phyloP scores from a whole-genome alignment of 306 rosid species.

The Vigna angularis region DNA sequence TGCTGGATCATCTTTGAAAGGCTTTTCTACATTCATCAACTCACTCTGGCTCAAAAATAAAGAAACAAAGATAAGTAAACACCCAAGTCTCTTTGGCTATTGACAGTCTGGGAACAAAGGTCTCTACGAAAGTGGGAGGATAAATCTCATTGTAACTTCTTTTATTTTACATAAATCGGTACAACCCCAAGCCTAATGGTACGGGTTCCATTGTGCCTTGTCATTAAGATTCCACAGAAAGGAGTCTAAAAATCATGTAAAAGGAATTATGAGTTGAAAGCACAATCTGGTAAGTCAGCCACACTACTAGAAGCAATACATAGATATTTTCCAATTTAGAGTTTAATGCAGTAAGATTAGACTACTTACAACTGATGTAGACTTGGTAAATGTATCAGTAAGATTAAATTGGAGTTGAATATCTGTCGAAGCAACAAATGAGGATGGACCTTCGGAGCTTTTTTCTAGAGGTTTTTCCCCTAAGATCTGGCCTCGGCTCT shows the following conservation, averaged over 20 bases:
- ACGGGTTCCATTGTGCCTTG: slow-evolving; percentile 16
- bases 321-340: slow-evolving; percentile 27
- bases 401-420: slow-evolving; percentile 85
- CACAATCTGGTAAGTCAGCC: slow-evolving; percentile 30
- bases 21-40: slow-evolving; percentile 62
- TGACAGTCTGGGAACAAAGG: slow-evolving; percentile 19
- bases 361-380: slow-evolving; percentile 77
- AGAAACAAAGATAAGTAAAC: slow-evolving; percentile 24
- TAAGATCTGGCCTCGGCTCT: slow-evolving; percentile 80
- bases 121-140: slow-evolving; percentile 10
- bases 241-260: slow-evolving; percentile 4
- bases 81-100: neutral
- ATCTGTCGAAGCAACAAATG: slow-evolving; percentile 60
- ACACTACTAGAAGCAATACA: slow-evolving; percentile 42
- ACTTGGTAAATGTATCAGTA: slow-evolving; percentile 80
- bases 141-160: slow-evolving; percentile 29
- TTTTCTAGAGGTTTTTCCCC: slow-evolving; percentile 89
- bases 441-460: slow-evolving; percentile 62
- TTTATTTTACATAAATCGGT: slow-evolving; percentile 23
- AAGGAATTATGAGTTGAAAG: slow-evolving; percentile 41
- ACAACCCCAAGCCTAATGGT: slow-evolving; percentile 33
- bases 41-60: slow-evolving; percentile 57
- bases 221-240: slow-evolving; percentile 25
- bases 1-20: slow-evolving; percentile 89
- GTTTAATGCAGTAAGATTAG: slow-evolving; percentile 30